phyloP scores from a whole-genome alignment of 1,284 basidiomycete species.

The Hymenochaete sp. region DNA sequence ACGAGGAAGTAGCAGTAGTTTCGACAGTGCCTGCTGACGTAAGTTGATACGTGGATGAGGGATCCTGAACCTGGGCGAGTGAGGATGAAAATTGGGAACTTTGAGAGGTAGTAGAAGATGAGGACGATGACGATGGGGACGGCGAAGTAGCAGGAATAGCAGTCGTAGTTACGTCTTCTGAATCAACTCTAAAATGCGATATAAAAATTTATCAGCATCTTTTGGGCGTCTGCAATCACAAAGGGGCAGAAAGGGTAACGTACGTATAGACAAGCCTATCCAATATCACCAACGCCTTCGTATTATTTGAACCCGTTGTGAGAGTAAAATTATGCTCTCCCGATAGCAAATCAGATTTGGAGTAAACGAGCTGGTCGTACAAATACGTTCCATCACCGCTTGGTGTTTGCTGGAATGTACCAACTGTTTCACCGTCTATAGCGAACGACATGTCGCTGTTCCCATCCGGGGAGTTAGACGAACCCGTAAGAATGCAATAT shows the following conservation, averaged over 20 bases:
- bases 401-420: neutral
- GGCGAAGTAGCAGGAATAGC: neutral
- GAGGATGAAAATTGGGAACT: neutral
- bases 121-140: neutral
- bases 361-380: conserved; percentile 9
- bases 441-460: conserved; percentile 13
- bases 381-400: conserved; percentile 2
- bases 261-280: conserved; percentile 16
- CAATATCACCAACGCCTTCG: conserved; percentile 8
- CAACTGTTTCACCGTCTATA: conserved; percentile 5
- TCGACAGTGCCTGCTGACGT: neutral
- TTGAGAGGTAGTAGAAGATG: neutral
- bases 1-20: neutral
- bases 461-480: conserved; percentile 3
- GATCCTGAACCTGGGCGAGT: neutral
- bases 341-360: neutral
- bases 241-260: neutral
- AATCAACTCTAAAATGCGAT: too few relatives aligned
- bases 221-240: neutral
- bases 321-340: conserved; percentile 4
- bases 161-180: neutral
- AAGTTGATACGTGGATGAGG: neutral
- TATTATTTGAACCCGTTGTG: neutral
- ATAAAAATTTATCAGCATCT: too few relatives aligned
- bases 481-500: conserved; percentile 13